Conservation (phyloP, 2,329 filamentous ascomycete species). For the Decorospora gaudefroyi region DNA sequence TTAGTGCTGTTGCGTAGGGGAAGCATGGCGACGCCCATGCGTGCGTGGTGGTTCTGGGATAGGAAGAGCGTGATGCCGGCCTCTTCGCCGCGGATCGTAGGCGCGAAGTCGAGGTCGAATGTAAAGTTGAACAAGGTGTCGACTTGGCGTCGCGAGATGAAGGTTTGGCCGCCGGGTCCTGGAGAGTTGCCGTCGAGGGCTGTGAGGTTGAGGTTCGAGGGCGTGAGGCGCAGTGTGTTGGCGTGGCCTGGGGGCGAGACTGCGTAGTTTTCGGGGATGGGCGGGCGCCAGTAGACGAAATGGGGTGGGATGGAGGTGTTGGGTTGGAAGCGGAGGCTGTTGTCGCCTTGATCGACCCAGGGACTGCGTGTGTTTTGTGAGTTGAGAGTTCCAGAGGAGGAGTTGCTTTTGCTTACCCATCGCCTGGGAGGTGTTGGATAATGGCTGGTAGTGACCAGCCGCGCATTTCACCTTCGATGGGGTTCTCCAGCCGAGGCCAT, state of each 20-base stretch:
- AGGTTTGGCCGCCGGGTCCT: constrained; percentile 53
- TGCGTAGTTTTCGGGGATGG: constrained; percentile 52
- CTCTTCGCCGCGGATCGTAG: constrained; percentile 52
- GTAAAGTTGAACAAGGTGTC: constrained; percentile 60
- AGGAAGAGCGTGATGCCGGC: constrained; percentile 60
- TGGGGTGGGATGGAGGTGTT: constrained; percentile 55
- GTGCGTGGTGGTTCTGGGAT: constrained; percentile 56
- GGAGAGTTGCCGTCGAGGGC: constrained; percentile 55
- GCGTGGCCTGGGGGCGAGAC: constrained; percentile 54
- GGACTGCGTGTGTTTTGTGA: constrained; percentile 27
- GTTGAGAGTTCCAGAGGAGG: too few species aligned
- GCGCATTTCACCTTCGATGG: constrained; percentile 52
- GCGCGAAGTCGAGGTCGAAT: constrained; percentile 54
- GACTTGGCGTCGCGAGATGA: constrained; percentile 59
- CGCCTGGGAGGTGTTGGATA: constrained; percentile 45
- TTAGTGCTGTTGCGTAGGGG: constrained; percentile 17
- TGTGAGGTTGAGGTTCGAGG: constrained; percentile 60
- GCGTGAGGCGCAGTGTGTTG: constrained; percentile 54
- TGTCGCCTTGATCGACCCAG: constrained; percentile 50
- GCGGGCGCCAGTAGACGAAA: constrained; percentile 61
- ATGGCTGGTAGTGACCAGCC: constrained; percentile 47
- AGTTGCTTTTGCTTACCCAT: constrained; percentile 39
- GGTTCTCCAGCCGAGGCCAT: constrained; percentile 54
- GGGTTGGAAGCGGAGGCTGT: constrained; percentile 53
- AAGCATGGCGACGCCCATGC: constrained; percentile 49